A percentile compares a stretch with the other conserved stretches of the same genome.
Conservation (phyloP, 352 stramenopile genomes). For the Phytopythium sindhum region DNA sequence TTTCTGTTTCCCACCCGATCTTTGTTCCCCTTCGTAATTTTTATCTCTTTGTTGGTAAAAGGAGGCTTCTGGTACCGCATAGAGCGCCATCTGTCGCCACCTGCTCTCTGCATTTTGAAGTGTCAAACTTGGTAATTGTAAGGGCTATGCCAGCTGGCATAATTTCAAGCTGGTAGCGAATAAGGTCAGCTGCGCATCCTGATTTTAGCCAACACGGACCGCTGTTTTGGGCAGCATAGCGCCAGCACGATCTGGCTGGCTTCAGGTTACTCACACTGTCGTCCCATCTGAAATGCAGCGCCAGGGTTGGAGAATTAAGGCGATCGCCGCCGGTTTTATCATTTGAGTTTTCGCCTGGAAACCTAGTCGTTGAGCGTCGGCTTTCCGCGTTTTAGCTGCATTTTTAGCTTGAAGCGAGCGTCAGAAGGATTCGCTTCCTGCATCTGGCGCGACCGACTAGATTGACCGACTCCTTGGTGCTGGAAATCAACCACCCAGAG, state of each 20-base stretch:
- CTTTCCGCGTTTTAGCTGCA: background rate
- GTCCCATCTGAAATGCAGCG: background rate
- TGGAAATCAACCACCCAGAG: background rate
- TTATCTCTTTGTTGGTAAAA: background rate
- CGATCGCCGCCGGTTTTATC: background rate
- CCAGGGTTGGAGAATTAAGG: background rate
- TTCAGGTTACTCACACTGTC: background rate
- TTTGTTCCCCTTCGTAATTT: background rate
- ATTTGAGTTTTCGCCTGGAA: background rate
- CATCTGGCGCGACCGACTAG: background rate
- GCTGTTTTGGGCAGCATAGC: background rate
- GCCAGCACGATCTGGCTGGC: background rate
- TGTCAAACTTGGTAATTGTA: background rate
- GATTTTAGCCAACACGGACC: background rate
- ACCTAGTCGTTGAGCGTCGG: no score
- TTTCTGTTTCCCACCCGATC: constrained; percentile 1
- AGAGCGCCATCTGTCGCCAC: no score
- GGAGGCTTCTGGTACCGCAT: background rate
- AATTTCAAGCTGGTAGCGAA: background rate
- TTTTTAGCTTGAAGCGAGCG: background rate
- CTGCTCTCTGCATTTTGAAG: no score
- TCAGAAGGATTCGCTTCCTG: background rate
- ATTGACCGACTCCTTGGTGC: background rate
- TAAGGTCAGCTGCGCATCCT: background rate
- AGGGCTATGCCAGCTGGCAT: background rate